These are phyloP conservation scores for Trichothecium roseum DNA, from an alignment of 2,329 filamentous ascomycete genomes.

Conservation along the genomic window DNA sequence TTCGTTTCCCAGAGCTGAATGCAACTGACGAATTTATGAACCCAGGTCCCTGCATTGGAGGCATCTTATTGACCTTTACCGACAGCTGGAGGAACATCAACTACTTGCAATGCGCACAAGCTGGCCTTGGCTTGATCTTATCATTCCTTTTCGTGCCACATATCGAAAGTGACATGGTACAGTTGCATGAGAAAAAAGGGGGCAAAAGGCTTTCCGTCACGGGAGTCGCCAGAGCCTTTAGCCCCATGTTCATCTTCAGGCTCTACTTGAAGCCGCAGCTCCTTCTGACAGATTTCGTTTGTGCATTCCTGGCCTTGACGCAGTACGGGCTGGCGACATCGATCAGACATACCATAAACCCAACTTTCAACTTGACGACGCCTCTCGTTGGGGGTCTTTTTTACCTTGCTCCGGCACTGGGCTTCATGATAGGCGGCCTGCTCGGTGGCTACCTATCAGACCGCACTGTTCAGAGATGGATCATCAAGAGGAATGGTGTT, in stretches of 20 bases:
- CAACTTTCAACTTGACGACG: slow-evolving; percentile 53
- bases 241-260: slow-evolving; percentile 13
- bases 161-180: slow-evolving; percentile 6
- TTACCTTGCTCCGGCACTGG: slow-evolving; percentile 58
- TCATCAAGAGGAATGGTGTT: slow-evolving; percentile 21
- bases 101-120: slow-evolving; percentile 11
- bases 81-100: slow-evolving; percentile 15
- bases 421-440: slow-evolving; percentile 55
- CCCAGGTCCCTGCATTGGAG: slow-evolving; percentile 10
- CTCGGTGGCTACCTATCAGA: slow-evolving; percentile 45
- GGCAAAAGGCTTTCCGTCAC: not conserved
- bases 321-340: slow-evolving; percentile 48
- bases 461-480: slow-evolving; percentile 25
- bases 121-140: slow-evolving; percentile 12
- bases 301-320: slow-evolving; percentile 13
- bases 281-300: slow-evolving; percentile 12
- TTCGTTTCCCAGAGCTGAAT: not conserved
- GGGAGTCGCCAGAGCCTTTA: slow-evolving; percentile 7
- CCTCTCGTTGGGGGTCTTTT: slow-evolving; percentile 56
- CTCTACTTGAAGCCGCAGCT: slow-evolving; percentile 13
- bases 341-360: slow-evolving; percentile 58
- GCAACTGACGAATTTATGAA: not conserved
- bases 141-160: slow-evolving; percentile 13
- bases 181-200: slow-evolving; percentile 1
- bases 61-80: slow-evolving; percentile 14